Percentiles rank a stretch among this genome's conserved stretches.
These are phyloP conservation scores for Casuarina glauca DNA, from an alignment of 306 rosid species.

Conservation along the genomic window DNA sequence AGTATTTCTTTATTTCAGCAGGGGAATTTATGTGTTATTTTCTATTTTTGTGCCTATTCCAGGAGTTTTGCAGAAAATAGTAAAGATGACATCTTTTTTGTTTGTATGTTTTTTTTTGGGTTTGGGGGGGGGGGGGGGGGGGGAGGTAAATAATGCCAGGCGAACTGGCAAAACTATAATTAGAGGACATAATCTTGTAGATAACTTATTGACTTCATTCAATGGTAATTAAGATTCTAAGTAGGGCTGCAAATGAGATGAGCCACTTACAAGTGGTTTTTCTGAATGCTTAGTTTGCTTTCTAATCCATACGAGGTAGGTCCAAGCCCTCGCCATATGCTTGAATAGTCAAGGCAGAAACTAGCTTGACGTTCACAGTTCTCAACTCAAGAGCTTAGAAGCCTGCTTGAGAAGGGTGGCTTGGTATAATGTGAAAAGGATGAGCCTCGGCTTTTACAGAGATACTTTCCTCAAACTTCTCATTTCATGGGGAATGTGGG, in stretches of 20 bases:
- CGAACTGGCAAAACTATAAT: neutral
- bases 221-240: neutral
- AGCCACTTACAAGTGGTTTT: neutral
- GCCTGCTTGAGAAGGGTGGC: neutral
- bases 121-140: too few relatives aligned
- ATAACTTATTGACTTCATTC: neutral
- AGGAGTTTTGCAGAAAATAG: neutral
- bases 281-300: neutral
- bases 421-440: neutral
- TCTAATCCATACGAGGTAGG: neutral
- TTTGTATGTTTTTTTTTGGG: too few relatives aligned
- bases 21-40: neutral
- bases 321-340: neutral
- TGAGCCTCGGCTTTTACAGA: neutral
- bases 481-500: neutral
- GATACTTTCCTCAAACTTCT: neutral
- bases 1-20: constrained; percentile 29
- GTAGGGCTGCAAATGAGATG: neutral
- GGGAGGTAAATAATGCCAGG: neutral
- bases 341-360: neutral
- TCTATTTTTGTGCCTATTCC: constrained; percentile 2
- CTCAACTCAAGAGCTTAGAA: neutral
- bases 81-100: neutral
- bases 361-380: neutral
- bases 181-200: neutral